phyloP scores from a whole-genome alignment of 1,284 basidiomycete species.

The Cutaneotrichosporon sp. region DNA sequence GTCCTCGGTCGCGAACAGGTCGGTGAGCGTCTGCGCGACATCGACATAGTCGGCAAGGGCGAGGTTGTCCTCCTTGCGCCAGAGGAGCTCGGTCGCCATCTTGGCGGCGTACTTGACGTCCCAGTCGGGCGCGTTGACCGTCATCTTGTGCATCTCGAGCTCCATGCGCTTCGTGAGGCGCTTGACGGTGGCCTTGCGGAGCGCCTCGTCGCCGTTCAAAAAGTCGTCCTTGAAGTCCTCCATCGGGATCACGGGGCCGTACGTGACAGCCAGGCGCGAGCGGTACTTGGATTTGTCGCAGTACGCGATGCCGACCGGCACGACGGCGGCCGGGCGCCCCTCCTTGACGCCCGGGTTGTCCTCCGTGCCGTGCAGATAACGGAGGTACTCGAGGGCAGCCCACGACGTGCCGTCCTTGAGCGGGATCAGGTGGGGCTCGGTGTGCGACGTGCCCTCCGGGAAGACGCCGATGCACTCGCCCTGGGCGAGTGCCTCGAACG shows the following conservation, averaged over 20 bases:
- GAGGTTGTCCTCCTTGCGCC: conserved; percentile 73
- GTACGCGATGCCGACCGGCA: conserved; percentile 88
- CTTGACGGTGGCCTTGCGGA: conserved; percentile 79
- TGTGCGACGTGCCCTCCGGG: conserved; percentile 76
- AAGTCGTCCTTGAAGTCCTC: conserved; percentile 77
- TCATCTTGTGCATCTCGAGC: conserved; percentile 68
- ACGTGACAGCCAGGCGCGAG: conserved; percentile 64
- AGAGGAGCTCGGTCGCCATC: conserved; percentile 87
- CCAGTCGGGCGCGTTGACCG: conserved; percentile 93
- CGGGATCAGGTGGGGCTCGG: conserved; percentile 86
- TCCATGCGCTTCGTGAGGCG: conserved; percentile 75
- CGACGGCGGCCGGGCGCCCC: conserved; percentile 60
- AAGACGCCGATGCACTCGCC: conserved; percentile 87
- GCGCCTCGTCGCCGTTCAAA: conserved; percentile 66
- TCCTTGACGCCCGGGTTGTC: conserved; percentile 54
- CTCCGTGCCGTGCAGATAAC: conserved; percentile 64
- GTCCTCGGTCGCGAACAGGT: conserved; percentile 71
- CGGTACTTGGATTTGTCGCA: conserved; percentile 94
- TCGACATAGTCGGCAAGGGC: conserved; percentile 74
- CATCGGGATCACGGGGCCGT: conserved; percentile 75
- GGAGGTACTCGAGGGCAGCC: conserved; percentile 89
- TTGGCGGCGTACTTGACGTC: conserved; percentile 79
- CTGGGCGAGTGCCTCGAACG: conserved; percentile 74
- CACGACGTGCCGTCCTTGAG: conserved; percentile 96
- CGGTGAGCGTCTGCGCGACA: conserved; percentile 85